Conservation (phyloP, 2,329 filamentous ascomycete species). For the Venturia effusa region DNA sequence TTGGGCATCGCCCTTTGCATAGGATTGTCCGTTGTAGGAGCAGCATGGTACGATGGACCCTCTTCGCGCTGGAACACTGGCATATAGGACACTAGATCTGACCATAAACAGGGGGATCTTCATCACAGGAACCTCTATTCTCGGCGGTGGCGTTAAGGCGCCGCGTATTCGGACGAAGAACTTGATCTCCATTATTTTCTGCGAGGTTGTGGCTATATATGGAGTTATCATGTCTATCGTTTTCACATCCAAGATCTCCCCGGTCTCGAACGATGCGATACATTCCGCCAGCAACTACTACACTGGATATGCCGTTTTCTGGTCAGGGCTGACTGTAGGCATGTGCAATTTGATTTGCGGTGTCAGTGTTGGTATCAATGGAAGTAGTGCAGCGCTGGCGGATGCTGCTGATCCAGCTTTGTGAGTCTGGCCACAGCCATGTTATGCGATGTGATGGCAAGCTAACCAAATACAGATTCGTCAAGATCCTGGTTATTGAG, state of each 20-base stretch:
- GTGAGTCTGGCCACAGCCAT: slow-evolving; percentile 43
- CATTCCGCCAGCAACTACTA: slow-evolving; percentile 77
- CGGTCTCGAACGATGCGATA: slow-evolving; percentile 51
- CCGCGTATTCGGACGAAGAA: slow-evolving; percentile 99
- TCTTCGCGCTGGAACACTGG: background rate
- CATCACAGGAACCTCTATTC: slow-evolving; percentile 93
- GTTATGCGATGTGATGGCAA: slow-evolving; percentile 13
- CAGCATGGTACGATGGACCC: slow-evolving; percentile 94
- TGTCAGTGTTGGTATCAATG: slow-evolving; percentile 95
- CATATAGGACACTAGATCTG: slow-evolving; percentile 7
- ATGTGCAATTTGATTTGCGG: slow-evolving; percentile 94
- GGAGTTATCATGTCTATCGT: slow-evolving; percentile 99
- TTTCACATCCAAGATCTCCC: slow-evolving; percentile 78
- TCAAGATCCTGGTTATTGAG: slow-evolving; percentile 97
- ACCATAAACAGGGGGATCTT: slow-evolving; percentile 74
- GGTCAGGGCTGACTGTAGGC: slow-evolving; percentile 88
- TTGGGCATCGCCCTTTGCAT: slow-evolving; percentile 90
- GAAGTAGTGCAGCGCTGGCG: slow-evolving; percentile 87
- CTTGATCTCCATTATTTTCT: slow-evolving; percentile 99
- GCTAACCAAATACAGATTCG: slow-evolving; percentile 52
- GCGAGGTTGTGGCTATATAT: slow-evolving; percentile 99
- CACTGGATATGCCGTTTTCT: slow-evolving; percentile 91
- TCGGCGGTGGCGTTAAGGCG: slow-evolving; percentile 91
- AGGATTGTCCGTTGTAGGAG: slow-evolving; percentile 88
- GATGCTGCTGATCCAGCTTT: slow-evolving; percentile 87